A percentile compares a stretch with the other conserved stretches of the same genome.
Conservation (phyloP, 257 asterid species). For the Solanum chiquidenum region DNA sequence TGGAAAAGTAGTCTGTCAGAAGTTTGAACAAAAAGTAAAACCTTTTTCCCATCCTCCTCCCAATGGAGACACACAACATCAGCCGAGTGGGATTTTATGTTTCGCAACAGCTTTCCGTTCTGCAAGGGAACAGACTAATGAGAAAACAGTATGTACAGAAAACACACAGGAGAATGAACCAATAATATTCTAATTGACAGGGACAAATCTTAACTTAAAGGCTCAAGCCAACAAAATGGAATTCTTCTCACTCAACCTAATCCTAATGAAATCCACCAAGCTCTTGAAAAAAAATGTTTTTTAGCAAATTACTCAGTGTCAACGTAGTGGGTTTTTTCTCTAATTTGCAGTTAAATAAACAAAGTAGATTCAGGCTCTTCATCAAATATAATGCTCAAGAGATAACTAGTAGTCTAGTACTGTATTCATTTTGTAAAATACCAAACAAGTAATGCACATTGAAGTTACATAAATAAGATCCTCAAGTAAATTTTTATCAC, state of each 20-base stretch:
- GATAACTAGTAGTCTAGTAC: neutral
- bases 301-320: neutral
- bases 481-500: neutral
- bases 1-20: neutral
- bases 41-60: constrained; percentile 69
- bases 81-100: constrained; percentile 55
- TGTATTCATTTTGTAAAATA: neutral
- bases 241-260: neutral
- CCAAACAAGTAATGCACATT: neutral
- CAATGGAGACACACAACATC: constrained; percentile 83
- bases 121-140: constrained; percentile 12
- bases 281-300: neutral
- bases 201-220: neutral
- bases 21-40: constrained; percentile 1
- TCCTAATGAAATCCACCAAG: neutral
- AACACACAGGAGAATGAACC: neutral
- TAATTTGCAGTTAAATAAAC: neutral
- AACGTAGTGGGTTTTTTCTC: neutral
- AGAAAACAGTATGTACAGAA: neutral
- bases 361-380: neutral
- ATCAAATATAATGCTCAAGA: neutral
- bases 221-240: neutral
- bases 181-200: neutral
- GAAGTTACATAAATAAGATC: neutral
- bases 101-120: constrained; percentile 89